Base-by-base conservation (phyloP, 2,329 filamentous ascomycete genomes). In the Hysterium pulicare region DNA sequence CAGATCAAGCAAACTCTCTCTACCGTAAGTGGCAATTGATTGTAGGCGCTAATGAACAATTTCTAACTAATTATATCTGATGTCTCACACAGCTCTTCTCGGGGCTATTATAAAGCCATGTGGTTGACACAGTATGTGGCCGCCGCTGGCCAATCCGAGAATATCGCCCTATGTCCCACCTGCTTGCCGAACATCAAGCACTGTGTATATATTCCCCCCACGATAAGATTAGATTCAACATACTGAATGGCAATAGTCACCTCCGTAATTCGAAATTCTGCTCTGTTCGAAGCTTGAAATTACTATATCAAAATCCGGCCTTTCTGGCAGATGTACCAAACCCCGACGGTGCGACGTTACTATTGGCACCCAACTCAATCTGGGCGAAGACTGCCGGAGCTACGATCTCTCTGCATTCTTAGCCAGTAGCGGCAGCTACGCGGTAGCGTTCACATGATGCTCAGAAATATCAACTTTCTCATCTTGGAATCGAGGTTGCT, bases 51-150 rank as follows among this genome's bases (percentile, higher is more conserved):
- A 7, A 7, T 28, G 24, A 7, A 13, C 24, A 7, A 13, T 13
- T 13, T 28, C 13, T 8, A 7, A 28, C 8, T 28, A 8, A 8
- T 8, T 28, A 28, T 7, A 8, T 28, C 24, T 7, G 24, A 8
- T 13, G 7, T 13, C 7, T 13, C 24, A 8, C 13, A 28, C 24
- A 28, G 24, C 24, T 13, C 7, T 13, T 13, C 24, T 13, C 8
- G 8, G 8, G 13, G 24, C 7, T 13, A 28, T 23, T 58, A 59
- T 38, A 70, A 46, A 1, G 69, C 76, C 50, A 86, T 81, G 66
- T 84, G 87, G 55, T 85, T 87, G 49, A 83, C 84, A 63, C 85
- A 87, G 51, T 83, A 87, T 0, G 82, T 84, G 6, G 80, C 76
- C 0, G 83, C 84, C 9, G 80, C 78, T 13, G 78, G 77, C 84